Conservation (phyloP, 1,284 basidiomycete genomes). For the Boletus mariae region DNA sequence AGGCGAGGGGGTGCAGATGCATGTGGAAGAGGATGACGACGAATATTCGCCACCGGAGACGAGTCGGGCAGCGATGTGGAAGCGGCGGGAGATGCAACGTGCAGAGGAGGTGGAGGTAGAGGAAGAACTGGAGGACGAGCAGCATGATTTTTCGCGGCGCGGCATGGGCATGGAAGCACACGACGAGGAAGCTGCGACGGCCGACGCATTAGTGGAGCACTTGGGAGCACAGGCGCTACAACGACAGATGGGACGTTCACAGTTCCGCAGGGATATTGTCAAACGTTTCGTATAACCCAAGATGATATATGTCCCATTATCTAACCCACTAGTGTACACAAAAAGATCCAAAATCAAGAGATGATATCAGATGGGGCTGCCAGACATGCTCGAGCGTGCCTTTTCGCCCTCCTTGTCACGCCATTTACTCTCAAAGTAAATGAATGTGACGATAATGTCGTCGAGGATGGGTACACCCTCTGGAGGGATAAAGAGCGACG, state of each 20-base stretch:
- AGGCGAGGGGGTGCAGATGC: slow-evolving; percentile 14
- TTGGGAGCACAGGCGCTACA: slow-evolving; percentile 16
- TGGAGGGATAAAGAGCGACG: slow-evolving; percentile 28
- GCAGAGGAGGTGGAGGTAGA: slow-evolving; percentile 13
- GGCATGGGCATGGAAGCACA: no score
- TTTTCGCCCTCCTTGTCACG: slow-evolving; percentile 22
- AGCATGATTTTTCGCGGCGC: not conserved
- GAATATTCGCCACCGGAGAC: slow-evolving; percentile 32
- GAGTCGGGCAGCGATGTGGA: slow-evolving; percentile 30
- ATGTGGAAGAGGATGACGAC: slow-evolving; percentile 5
- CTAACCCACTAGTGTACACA: slow-evolving; percentile 1
- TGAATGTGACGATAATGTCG: slow-evolving; percentile 35
- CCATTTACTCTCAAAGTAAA: slow-evolving; percentile 34
- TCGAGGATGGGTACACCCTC: slow-evolving; percentile 32
- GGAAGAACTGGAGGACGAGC: slow-evolving; percentile 2
- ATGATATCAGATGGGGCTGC: slow-evolving; percentile 5
- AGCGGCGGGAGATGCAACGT: slow-evolving; percentile 2
- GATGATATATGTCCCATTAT: not conserved
- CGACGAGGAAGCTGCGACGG: no score
- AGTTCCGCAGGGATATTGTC: slow-evolving; percentile 10
- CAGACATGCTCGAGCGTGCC: slow-evolving; percentile 10
- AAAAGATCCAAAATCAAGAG: not conserved
- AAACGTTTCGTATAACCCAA: slow-evolving; percentile 11
- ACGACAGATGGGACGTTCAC: slow-evolving; percentile 11
- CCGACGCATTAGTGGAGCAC: not conserved